A percentile compares a stretch with the other conserved stretches of the same genome.
Conservation (phyloP, 2,329 filamentous ascomycete species). For the Verticillium dahliae region DNA sequence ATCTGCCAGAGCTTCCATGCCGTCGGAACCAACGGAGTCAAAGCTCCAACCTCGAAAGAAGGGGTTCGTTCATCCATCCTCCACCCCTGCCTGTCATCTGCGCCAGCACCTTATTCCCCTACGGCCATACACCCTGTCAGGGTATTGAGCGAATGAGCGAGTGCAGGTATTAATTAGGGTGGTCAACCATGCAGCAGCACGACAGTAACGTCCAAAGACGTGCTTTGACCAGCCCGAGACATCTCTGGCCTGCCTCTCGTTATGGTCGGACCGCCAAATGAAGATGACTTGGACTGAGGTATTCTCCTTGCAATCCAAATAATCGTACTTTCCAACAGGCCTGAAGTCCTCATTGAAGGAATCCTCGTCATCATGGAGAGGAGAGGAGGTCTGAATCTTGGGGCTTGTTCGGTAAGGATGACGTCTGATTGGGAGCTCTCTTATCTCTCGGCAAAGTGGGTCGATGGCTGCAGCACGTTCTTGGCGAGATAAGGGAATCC, state of each 20-base stretch:
- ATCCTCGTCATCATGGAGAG: too few relatives aligned
- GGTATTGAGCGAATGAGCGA: not conserved
- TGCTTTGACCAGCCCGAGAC: too few relatives aligned
- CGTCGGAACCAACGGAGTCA: not conserved
- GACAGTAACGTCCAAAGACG: too few relatives aligned
- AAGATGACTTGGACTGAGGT: too few relatives aligned
- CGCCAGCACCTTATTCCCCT: not conserved
- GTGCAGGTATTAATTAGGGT: too few relatives aligned
- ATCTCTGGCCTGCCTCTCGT: too few relatives aligned
- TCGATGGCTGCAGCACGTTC: not conserved
- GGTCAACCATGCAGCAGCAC: too few relatives aligned
- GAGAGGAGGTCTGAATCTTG: too few relatives aligned
- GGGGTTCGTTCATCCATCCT: not conserved
- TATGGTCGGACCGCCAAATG: too few relatives aligned
- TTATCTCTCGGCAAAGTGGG: slow-evolving; percentile 11
- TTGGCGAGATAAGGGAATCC: slow-evolving; percentile 11
- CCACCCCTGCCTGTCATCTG: not conserved
- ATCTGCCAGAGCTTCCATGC: not conserved
- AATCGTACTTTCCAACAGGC: not conserved
- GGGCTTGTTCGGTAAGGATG: not conserved
- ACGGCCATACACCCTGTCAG: not conserved
- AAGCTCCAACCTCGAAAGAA: not conserved
- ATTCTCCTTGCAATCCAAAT: too few relatives aligned
- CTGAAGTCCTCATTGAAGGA: too few relatives aligned
- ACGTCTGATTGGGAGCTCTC: slow-evolving; percentile 4